Percentiles rank a stretch among this genome's conserved stretches.
Evolutionary conservation across 805 yeast species (phyloP).

Genomic region (Kluyveromyces nonfermentans): DNA sequence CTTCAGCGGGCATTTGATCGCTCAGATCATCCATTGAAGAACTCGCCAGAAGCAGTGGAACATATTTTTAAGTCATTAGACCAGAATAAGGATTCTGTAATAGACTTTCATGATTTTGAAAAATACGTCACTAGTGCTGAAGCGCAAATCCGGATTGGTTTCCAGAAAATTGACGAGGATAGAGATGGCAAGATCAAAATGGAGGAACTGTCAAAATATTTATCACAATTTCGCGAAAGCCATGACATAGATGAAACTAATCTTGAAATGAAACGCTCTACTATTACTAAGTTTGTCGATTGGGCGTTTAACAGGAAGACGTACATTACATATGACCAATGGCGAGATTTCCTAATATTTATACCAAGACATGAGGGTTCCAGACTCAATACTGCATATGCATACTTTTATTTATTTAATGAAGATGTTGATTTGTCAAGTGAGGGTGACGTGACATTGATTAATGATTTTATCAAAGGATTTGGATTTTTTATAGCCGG

Average conservation of each 20-base stretch:
- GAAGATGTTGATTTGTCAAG: conserved; percentile 77
- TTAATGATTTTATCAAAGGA: conserved; percentile 70
- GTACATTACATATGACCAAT: conserved; percentile 71
- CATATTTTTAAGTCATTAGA: conserved; percentile 53
- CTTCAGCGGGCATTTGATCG: conserved; percentile 32
- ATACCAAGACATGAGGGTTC: conserved; percentile 78
- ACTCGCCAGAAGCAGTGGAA: conserved; percentile 48
- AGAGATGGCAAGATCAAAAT: conserved; percentile 62
- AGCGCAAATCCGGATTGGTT: conserved; percentile 58
- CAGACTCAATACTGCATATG: conserved; percentile 70
- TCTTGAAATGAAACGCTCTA: conserved; percentile 6
- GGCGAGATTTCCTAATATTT: conserved; percentile 71
- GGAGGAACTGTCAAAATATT: conserved; percentile 58
- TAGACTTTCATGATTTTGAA: conserved; percentile 60
- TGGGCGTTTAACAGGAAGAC: conserved; percentile 31
- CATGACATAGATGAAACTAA: conserved; percentile 1
- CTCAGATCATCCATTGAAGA: conserved; percentile 56
- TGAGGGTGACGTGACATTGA: conserved; percentile 87
- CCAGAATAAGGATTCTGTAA: conserved; percentile 42
- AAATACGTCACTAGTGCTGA: conserved; percentile 60
- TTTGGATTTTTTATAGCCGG: conserved; percentile 91
- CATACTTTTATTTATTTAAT: conserved; percentile 45
- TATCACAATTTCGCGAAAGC: conserved; percentile 39
- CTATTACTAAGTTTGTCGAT: conserved; percentile 15
- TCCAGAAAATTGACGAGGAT: conserved; percentile 57